phyloP scores from a whole-genome alignment of 371 early-diverging fungal genomes.

The Apophysomyces sp. region DNA sequence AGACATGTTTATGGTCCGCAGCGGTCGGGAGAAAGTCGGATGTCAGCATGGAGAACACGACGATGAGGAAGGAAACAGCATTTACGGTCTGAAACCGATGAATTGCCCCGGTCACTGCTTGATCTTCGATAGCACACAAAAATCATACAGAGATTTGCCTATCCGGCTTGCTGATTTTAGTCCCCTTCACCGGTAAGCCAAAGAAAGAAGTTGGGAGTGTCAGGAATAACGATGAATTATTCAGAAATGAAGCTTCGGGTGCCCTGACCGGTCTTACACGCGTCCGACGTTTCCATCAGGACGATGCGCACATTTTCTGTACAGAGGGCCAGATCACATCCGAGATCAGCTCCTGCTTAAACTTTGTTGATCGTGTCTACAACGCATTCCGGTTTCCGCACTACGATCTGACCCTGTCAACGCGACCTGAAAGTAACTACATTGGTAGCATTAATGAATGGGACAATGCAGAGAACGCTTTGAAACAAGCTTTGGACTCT shows the following conservation, averaged over 20 bases:
- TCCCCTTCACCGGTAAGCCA: constrained; percentile 79
- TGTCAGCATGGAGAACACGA: constrained; percentile 43
- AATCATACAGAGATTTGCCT: constrained; percentile 93
- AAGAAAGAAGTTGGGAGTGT: not conserved
- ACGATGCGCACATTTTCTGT: constrained; percentile 98
- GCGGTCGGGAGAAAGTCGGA: constrained; percentile 38
- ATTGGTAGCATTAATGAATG: constrained; percentile 92
- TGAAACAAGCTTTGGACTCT: constrained; percentile 79
- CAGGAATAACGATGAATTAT: constrained; percentile 1
- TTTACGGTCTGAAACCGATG: constrained; percentile 95
- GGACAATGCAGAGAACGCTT: constrained; percentile 88
- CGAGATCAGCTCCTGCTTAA: constrained; percentile 84
- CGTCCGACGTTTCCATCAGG: constrained; percentile 96
- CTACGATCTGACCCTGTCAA: constrained; percentile 89
- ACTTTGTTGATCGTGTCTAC: constrained; percentile 90
- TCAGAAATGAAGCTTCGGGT: constrained; percentile 89
- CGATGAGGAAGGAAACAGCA: constrained; percentile 53
- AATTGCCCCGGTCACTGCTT: constrained; percentile 98
- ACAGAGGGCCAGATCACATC: constrained; percentile 66
- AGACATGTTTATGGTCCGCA: constrained; percentile 60
- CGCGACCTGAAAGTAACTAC: constrained; percentile 92
- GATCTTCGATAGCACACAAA: constrained; percentile 79
- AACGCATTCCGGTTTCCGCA: constrained; percentile 80
- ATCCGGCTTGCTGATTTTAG: constrained; percentile 94
- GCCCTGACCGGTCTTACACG: constrained; percentile 93